Conservation (phyloP, 306 rosid genomes). For the Neltuma alba region DNA sequence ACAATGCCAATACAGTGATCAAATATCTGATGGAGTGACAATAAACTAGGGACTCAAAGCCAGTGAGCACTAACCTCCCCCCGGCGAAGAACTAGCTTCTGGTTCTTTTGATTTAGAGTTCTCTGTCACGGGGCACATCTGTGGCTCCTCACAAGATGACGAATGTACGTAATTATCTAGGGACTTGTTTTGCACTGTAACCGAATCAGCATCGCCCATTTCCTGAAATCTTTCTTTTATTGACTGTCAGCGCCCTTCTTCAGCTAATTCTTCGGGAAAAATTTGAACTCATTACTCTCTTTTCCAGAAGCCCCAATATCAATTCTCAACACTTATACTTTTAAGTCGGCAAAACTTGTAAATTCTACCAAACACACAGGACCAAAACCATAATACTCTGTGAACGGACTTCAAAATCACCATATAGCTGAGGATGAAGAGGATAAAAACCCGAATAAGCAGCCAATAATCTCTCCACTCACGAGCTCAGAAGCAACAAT, state of each 20-base stretch:
- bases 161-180: constrained; percentile 26
- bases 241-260: constrained; percentile 19
- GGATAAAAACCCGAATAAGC: constrained; percentile 23
- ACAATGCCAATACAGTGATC: not conserved
- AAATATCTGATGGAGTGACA: not conserved
- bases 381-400: constrained; percentile 19
- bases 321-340: constrained; percentile 14
- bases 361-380: constrained; percentile 5
- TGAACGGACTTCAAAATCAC: constrained; percentile 18
- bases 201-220: constrained; percentile 10
- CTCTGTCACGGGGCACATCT: constrained; percentile 23
- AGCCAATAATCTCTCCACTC: constrained; percentile 20
- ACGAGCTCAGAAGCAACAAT: constrained; percentile 24
- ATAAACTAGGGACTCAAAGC: constrained; percentile 18
- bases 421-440: not conserved
- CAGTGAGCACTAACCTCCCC: constrained; percentile 52
- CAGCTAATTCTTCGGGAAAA: constrained; percentile 32
- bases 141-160: constrained; percentile 35
- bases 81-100: constrained; percentile 43
- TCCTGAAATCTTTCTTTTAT: not conserved
- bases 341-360: constrained; percentile 1
- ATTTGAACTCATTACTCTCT: constrained; percentile 54
- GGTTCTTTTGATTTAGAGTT: constrained; percentile 25
- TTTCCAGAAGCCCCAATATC: constrained; percentile 27
- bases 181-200: constrained; percentile 20